Evolutionary conservation across 169 alveolate species (phyloP), one percentile per base, ranked within the genome.

Genomic region (Plasmodium vivax): DNA sequence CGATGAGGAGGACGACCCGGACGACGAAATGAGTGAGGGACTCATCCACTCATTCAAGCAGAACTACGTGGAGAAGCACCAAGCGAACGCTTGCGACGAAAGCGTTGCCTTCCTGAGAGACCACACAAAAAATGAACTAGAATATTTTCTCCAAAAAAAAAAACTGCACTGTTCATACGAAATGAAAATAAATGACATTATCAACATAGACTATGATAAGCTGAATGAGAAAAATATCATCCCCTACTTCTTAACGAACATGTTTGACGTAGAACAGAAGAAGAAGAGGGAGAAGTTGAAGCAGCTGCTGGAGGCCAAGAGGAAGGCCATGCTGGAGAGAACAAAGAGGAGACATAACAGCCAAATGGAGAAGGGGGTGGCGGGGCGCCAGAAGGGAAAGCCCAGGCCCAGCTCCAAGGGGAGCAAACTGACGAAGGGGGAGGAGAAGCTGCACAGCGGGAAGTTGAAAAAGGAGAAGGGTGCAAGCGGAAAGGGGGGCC

Each of bases 211-310:
- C 36, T 85, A 85, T 85, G 93, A 85, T 45, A 85, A 85, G 41
- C 43, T 85, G 16, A 85, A 85, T 47, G 93, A 85, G 68, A 85
- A 85, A 85, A 85, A 85, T 85, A 85, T 85, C 27, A 85, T 85
- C 36, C 93, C 93, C 2, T 85, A 85, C 43, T 85, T 85, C 30
- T 56, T 85, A 27, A 85, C 93, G 36, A 58, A 77, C 45, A 79
- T 85, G 84, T 85, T 85, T 45, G 93, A 85, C 16, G 58, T 30
- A 58, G 85, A 85, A 74, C 93, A 85, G 34, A 85, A 75, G 82
- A 85, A 85, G 71, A 85, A 85, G 32, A 75, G 93, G 16, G 93
- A 85, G 30, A 85, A 85, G 80, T 75, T 85, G 93, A 85, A 77
- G 45, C 36, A 51, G 41, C 62, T 51, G 27, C 58, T 85, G 43